Evolutionary conservation across 1,284 basidiomycete species (phyloP), one percentile per base, ranked within the genome.

Genomic region (Fomes fomentarius): DNA sequence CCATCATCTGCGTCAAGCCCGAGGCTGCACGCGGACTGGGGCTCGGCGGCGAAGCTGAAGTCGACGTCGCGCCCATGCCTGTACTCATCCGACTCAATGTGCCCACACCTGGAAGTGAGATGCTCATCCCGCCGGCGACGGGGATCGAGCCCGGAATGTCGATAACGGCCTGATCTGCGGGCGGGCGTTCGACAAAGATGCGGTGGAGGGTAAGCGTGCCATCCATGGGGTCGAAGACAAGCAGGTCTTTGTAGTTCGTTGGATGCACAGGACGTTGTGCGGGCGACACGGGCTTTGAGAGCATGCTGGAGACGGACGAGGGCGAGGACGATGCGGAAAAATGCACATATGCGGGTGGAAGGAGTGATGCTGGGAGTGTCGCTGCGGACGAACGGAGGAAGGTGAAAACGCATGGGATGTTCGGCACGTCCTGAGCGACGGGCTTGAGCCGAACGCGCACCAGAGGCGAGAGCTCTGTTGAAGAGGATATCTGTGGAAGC

Each of bases 211-310:
- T 80, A 15, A 90, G 71, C 3, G 77, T 71, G 0, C 85, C 82
- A 44, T 83, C 80, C 0, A 71, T 69, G 0, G 85, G 81, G 64
- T 89, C 84, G 59, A 90, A 89, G 1, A 89, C 67, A 19, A 89
- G 76, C 0, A 87, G 59, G 59, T 89, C 85, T 65, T 87, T 85
- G 60, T 77, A 80, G 57, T 82, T 82, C 26, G 71, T 71, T 5
- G 74, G 70, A 12, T 71, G 69, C 22, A 64, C 66, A 30, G 66
- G 71, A 28, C 65, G 69, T 50, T 71, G 67, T 2, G 65, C 59
- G 6, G 72, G 69, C 3, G 76, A 75, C 0, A 70, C 64, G 2
- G 73, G 67, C 49, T 76, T 74, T 0, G 73, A 61, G 24, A 63
- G 63, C 40, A 62, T 64, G 6, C 70, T 67, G 7, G 72, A 71